Base-by-base conservation (phyloP, 352 stramenopile genomes). In the Blastocystis sp. region DNA sequence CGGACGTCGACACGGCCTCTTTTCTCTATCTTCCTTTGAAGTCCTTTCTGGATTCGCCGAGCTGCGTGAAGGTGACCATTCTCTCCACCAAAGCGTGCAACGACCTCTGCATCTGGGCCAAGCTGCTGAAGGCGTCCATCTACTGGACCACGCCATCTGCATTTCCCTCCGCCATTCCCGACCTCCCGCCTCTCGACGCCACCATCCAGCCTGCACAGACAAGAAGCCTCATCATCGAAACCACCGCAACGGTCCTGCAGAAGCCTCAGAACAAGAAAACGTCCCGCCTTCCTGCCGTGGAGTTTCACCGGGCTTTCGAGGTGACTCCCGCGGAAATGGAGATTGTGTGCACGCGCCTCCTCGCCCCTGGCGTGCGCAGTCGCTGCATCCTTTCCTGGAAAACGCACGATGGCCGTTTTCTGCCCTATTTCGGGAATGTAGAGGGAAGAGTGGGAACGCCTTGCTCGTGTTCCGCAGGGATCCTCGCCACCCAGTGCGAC, bases 1-100 rank as follows among this genome's bases (percentile, higher is more conserved):
- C 64, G 21, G 40, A 52, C 41, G 64, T 41, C 21, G 19, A 21
- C 28, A 74, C 34, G 43, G 64, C 64, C 0, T 34, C 64, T 21
- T 74, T 52, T 48, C 64, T 74, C 64, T 74, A 74, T 21, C 64
- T 52, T 52, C 23, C 64, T 10, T 74, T 74, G 17, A 38, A 74
- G 21, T 17, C 23, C 17, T n/a, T 52, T n/a, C 7, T 52, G 40
- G 23, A 74, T 9, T 52, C 10, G 23, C 17, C 40, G 40, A 17
- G 23, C 45, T 14, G 10, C 17, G 23, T 74, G 3, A 34, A 74
- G 43, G 21, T 74, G 7, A 74, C 64, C 10, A 17, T 74, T 53
- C 34, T 74, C 21, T 38, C 64, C 17, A 74, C 17, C 9, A 34
- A 74, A 9, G 21, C 64, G 21, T 53, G 64, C 40, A 45, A 74